Evolutionary conservation across 2,329 filamentous ascomycete species (phyloP).

Genomic region (Coniochaeta hoffmannii): DNA sequence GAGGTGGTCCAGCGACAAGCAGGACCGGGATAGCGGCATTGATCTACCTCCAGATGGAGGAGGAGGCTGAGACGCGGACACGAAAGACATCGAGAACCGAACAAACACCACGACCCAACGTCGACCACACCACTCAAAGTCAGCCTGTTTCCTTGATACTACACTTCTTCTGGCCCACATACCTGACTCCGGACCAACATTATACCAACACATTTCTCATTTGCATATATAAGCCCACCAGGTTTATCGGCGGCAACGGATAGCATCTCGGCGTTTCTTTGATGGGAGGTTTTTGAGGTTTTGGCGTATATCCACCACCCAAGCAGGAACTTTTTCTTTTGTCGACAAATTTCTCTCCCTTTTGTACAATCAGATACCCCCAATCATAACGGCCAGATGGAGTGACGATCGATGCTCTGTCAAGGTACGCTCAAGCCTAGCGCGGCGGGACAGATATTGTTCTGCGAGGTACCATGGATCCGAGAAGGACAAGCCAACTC

Average conservation of each 20-base stretch:
- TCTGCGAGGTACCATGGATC: background rate
- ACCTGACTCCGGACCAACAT: background rate
- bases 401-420: background rate
- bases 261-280: background rate
- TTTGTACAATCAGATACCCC: conserved; percentile 3
- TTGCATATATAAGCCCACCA: background rate
- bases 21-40: conserved; percentile 46
- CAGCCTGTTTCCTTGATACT: background rate
- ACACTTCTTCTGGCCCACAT: background rate
- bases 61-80: conserved; percentile 12
- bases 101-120: conserved; percentile 3
- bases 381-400: background rate
- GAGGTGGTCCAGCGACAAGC: conserved; percentile 25
- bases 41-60: conserved; percentile 34
- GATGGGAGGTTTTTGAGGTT: background rate
- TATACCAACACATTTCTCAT: background rate
- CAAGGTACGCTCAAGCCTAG: no score
- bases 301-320: background rate
- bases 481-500: background rate
- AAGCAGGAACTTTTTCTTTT: background rate
- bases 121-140: conserved; percentile 3
- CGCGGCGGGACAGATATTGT: background rate
- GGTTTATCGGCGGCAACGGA: background rate
- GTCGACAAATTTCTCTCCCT: background rate
- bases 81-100: background rate